Conservation (phyloP, 495 filamentous ascomycete species). For the Trichoderma virens region DNA sequence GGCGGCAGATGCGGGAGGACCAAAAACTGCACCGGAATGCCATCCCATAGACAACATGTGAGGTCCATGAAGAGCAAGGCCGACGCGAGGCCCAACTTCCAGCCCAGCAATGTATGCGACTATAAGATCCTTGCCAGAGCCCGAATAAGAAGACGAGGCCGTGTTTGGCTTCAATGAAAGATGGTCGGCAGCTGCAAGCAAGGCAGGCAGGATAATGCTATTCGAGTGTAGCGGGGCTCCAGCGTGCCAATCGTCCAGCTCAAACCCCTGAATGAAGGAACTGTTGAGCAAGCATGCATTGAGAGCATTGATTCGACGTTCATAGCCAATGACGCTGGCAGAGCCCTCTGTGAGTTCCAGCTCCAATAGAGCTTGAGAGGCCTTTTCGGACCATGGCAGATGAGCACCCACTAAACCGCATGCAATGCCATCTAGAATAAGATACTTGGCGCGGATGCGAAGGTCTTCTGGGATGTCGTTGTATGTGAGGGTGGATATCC, state of each 20-base stretch:
- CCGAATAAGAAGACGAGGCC: conserved; percentile 10
- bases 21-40: conserved; percentile 41
- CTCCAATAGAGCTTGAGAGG: conserved; percentile 24
- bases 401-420: conserved; percentile 35
- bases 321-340: conserved; percentile 26
- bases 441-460: conserved; percentile 29
- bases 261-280: conserved; percentile 35
- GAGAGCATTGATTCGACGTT: conserved; percentile 19
- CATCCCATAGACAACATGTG: conserved; percentile 35
- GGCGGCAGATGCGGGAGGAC: conserved; percentile 31
- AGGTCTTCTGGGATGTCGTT: conserved; percentile 19
- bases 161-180: conserved; percentile 10
- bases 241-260: conserved; percentile 38
- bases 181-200: conserved; percentile 29
- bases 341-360: conserved; percentile 27
- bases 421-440: conserved; percentile 38
- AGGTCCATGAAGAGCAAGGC: conserved; percentile 29
- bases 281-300: conserved; percentile 36
- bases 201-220: conserved; percentile 31
- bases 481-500: conserved; percentile 17
- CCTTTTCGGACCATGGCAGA: conserved; percentile 34
- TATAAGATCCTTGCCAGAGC: conserved; percentile 20
- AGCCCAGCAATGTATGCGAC: conserved; percentile 31
- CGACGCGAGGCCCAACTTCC: conserved; percentile 35
- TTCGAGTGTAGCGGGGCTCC: conserved; percentile 31